Conservation (phyloP, 169 alveolate genomes). For the Miamiensis avidus region DNA sequence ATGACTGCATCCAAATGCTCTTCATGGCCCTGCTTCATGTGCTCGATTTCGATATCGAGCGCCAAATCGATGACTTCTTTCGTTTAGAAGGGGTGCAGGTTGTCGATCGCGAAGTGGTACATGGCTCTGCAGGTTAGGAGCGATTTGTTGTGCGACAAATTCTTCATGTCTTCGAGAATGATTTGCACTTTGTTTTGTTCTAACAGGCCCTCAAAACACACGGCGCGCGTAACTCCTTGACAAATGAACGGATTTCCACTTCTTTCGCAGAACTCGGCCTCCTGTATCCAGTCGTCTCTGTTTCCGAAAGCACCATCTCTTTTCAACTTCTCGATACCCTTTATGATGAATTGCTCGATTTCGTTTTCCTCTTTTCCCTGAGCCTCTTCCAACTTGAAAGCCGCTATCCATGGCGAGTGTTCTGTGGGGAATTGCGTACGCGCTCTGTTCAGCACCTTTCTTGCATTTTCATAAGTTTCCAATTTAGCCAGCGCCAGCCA, state of each 20-base stretch:
- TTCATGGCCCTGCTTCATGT: constrained; percentile 86
- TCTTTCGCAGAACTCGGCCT: constrained; percentile 91
- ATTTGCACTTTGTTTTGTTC: constrained; percentile 68
- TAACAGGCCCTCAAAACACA: constrained; percentile 66
- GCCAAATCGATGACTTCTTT: constrained; percentile 40
- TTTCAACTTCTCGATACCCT: constrained; percentile 86
- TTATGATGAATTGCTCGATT: constrained; percentile 80
- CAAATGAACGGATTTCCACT: constrained; percentile 85
- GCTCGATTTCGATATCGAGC: constrained; percentile 94
- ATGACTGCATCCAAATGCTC: constrained; percentile 29
- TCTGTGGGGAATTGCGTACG: constrained; percentile 95
- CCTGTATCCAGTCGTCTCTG: constrained; percentile 91
- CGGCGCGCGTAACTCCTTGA: constrained; percentile 86
- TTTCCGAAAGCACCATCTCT: constrained; percentile 79
- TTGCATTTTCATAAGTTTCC: constrained; percentile 97
- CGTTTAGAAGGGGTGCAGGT: constrained; percentile 47
- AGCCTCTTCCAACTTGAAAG: constrained; percentile 97
- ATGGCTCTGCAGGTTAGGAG: constrained; percentile 89
- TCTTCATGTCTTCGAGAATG: constrained; percentile 84
- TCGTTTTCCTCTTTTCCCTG: constrained; percentile 79
- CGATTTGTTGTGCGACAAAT: constrained; percentile 74
- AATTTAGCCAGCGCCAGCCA: constrained; percentile 98
- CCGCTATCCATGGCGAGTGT: constrained; percentile 95
- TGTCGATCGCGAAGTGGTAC: constrained; percentile 83
- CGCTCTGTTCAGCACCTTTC: constrained; percentile 96